phyloP scores from a whole-genome alignment of 2,329 filamentous ascomycete species.

The Nemania serpens region DNA sequence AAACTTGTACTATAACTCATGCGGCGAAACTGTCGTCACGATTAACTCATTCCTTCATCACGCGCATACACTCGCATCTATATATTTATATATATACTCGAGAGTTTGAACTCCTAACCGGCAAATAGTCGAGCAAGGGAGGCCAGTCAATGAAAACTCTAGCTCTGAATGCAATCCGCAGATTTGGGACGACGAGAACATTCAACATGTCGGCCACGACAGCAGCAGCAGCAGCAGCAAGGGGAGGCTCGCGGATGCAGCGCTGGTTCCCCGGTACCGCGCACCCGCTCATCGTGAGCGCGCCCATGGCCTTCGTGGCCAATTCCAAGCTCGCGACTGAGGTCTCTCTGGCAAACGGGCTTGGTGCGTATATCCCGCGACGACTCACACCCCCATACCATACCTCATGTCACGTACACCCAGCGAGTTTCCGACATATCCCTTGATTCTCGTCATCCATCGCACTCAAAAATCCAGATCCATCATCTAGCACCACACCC shows the following conservation, averaged over 20 bases:
- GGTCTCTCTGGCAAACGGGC: conserved; percentile 47
- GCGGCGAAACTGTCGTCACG: too few species aligned
- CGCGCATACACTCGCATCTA: not conserved
- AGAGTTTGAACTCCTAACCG: not conserved
- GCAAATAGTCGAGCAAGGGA: not conserved
- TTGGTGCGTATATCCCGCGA: conserved; percentile 40
- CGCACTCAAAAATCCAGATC: too few species aligned
- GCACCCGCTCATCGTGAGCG: conserved; percentile 46
- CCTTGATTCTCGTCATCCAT: too few species aligned
- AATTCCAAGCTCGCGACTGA: conserved; percentile 47
- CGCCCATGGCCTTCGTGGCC: conserved; percentile 47
- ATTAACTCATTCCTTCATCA: too few species aligned
- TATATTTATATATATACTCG: not conserved
- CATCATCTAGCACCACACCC: too few species aligned
- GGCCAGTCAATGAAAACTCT: conserved; percentile 4
- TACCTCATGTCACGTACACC: too few species aligned
- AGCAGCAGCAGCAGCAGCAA: not conserved
- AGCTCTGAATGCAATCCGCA: conserved; percentile 13
- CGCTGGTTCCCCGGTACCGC: conserved; percentile 45
- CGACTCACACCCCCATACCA: too few species aligned
- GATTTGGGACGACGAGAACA: conserved; percentile 15
- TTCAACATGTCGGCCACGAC: conserved; percentile 8
- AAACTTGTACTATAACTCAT: too few species aligned
- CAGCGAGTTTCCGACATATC: too few species aligned
- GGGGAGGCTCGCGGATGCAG: conserved; percentile 33